Evolutionary conservation across 305 asterid genomes (phyloP).

Genomic region (Fraxinus sp.): DNA sequence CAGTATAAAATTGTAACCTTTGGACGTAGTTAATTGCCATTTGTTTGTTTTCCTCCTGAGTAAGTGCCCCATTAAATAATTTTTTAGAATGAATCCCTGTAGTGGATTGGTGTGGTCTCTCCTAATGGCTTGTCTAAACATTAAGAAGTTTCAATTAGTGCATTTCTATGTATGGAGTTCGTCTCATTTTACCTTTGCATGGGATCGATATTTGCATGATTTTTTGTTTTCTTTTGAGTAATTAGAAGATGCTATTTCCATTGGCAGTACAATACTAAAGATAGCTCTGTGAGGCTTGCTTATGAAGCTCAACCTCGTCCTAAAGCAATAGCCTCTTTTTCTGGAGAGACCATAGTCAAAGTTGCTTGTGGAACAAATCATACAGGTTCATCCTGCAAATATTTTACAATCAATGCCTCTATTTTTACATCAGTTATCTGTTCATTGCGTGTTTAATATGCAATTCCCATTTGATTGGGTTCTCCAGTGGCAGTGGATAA

Average conservation of each 20-base stretch:
- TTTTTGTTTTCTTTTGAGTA: conserved; percentile 14
- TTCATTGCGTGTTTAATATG: conserved; percentile 9
- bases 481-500: conserved; percentile 85
- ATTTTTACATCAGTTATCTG: neutral
- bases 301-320: conserved; percentile 99
- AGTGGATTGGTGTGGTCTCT: neutral
- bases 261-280: conserved; percentile 89
- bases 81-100: neutral
- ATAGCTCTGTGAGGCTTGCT: conserved; percentile 94
- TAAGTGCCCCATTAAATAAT: neutral
- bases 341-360: conserved; percentile 88
- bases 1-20: neutral
- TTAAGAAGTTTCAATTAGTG: neutral
- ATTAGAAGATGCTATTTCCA: conserved; percentile 12
- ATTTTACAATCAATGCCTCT: conserved; percentile 10
- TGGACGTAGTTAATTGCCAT: neutral
- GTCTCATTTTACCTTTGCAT: conserved; percentile 5
- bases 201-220: neutral
- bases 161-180: neutral
- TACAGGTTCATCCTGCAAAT: conserved; percentile 56
- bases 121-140: conserved; percentile 4
- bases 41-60: neutral
- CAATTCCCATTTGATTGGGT: conserved; percentile 25
- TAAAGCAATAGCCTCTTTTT: conserved; percentile 71
- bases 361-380: conserved; percentile 96